Conservation (phyloP, 345 rosid species). For the Sisymbrium irio region DNA sequence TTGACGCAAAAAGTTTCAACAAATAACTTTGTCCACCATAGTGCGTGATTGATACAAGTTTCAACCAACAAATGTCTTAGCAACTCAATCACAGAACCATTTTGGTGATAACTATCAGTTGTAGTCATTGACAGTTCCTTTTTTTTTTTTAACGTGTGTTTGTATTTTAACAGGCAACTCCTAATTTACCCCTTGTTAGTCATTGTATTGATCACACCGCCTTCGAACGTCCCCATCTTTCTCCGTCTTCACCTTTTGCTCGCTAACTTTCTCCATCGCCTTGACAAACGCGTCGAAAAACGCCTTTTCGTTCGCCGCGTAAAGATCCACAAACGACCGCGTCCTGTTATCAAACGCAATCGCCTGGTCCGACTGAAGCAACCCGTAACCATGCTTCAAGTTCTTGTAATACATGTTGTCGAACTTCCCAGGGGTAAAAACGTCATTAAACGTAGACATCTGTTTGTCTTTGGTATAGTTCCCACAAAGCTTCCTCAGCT, state of each 20-base stretch:
- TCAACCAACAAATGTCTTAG: neutral
- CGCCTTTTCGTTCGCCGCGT: conserved; percentile 48
- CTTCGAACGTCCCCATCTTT: conserved; percentile 51
- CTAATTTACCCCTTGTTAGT: conserved; percentile 21
- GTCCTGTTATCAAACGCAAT: conserved; percentile 50
- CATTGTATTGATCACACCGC: conserved; percentile 62
- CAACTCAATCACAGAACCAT: neutral
- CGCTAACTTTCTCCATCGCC: conserved; percentile 59
- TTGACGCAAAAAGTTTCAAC: neutral
- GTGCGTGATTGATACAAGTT: conserved; percentile 8
- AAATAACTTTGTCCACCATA: neutral
- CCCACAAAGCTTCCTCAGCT: conserved; percentile 47
- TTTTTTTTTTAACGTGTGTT: neutral
- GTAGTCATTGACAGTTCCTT: neutral
- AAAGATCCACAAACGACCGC: conserved; percentile 45
- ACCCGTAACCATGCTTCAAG: conserved; percentile 51
- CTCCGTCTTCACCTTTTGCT: conserved; percentile 43
- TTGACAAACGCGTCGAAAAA: conserved; percentile 50
- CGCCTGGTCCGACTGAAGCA: conserved; percentile 49
- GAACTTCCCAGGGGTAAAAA: conserved; percentile 67
- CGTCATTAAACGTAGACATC: conserved; percentile 68
- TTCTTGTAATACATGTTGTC: conserved; percentile 77
- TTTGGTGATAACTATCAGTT: neutral
- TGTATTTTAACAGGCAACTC: neutral
- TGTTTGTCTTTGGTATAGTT: conserved; percentile 42